Percentiles rank a stretch among this genome's conserved stretches.
phyloP scores from a whole-genome alignment of 2,329 filamentous ascomycete genomes.

The Atkinsonella hypoxylon region DNA sequence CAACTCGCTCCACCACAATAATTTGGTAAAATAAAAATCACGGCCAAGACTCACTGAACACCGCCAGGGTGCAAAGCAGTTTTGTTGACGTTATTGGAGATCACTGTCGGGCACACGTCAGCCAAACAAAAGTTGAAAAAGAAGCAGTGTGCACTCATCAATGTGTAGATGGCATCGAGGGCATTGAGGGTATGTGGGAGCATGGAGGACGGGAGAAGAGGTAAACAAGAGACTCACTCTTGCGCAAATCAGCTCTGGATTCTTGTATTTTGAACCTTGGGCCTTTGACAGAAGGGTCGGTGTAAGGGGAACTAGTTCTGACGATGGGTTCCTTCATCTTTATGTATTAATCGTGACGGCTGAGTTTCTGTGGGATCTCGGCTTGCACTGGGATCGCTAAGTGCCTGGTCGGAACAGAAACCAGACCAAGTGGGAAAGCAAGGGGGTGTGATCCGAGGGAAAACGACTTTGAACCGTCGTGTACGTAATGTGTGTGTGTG shows the following conservation, averaged over 20 bases:
- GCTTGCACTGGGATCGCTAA: conserved; percentile 6
- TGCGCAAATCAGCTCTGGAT: conserved; percentile 27
- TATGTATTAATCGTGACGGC: conserved; percentile 22
- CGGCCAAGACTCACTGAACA: conserved; percentile 60
- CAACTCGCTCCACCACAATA: neutral
- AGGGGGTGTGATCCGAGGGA: conserved; percentile 7
- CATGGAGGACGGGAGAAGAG: neutral
- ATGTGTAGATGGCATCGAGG: neutral
- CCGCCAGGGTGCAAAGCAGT: conserved; percentile 82
- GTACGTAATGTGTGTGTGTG: neutral
- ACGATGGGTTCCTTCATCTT: conserved; percentile 29
- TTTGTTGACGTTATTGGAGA: conserved; percentile 65
- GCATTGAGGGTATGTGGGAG: neutral
- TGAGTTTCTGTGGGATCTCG: conserved; percentile 7
- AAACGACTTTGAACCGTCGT: neutral
- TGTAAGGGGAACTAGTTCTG: conserved; percentile 26
- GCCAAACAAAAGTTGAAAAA: neutral
- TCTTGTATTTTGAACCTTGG: conserved; percentile 26
- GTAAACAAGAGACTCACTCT: conserved; percentile 23
- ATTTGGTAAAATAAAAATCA: neutral
- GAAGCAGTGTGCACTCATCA: neutral
- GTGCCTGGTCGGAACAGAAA: conserved; percentile 5
- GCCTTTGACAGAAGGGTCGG: conserved; percentile 27
- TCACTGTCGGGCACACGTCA: conserved; percentile 27
- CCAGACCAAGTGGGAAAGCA: conserved; percentile 2